A percentile compares a stretch with the other conserved stretches of the same genome.
Evolutionary conservation across 805 yeast species (phyloP).

Genomic region (Candida glaebosa): DNA sequence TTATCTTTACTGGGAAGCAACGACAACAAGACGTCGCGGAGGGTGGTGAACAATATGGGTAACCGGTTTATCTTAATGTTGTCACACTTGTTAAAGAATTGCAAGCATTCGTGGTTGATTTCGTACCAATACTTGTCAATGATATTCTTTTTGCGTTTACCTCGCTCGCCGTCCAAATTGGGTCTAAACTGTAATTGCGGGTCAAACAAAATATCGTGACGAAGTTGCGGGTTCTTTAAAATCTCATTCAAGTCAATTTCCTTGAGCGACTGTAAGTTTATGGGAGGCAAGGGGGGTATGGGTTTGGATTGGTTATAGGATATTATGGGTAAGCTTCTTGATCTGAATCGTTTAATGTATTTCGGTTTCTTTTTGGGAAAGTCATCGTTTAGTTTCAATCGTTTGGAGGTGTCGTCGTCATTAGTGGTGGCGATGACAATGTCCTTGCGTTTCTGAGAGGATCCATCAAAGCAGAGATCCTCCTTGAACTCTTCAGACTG

Average conservation of each 20-base stretch:
- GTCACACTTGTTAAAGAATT: conserved; percentile 21
- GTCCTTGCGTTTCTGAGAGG: conserved; percentile 2
- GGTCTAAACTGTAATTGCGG: conserved; percentile 91
- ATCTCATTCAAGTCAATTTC: conserved; percentile 89
- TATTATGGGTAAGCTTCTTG: conserved; percentile 41
- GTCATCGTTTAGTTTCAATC: conserved; percentile 1
- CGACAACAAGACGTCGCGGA: conserved; percentile 69
- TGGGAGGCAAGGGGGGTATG: conserved; percentile 68
- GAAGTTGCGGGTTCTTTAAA: conserved; percentile 82
- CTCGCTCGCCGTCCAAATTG: conserved; percentile 87
- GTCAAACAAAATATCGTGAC: conserved; percentile 91
- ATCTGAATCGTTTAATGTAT: conserved; percentile 32
- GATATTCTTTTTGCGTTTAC: conserved; percentile 67
- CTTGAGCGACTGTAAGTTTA: conserved; percentile 71
- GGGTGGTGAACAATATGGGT: conserved; percentile 71
- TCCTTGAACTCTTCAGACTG: conserved; percentile 3
- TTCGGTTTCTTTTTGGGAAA: conserved; percentile 24
- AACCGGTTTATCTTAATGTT: conserved; percentile 41
- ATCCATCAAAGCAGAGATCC: no score
- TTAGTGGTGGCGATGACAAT: no score
- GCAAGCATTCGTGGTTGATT: conserved; percentile 63
- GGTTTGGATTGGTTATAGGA: conserved; percentile 21
- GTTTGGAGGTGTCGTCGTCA: background rate
- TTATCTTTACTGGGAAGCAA: conserved; percentile 78
- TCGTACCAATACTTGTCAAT: conserved; percentile 85